Conservation (phyloP, 345 rosid species). For the Acer campestre region DNA sequence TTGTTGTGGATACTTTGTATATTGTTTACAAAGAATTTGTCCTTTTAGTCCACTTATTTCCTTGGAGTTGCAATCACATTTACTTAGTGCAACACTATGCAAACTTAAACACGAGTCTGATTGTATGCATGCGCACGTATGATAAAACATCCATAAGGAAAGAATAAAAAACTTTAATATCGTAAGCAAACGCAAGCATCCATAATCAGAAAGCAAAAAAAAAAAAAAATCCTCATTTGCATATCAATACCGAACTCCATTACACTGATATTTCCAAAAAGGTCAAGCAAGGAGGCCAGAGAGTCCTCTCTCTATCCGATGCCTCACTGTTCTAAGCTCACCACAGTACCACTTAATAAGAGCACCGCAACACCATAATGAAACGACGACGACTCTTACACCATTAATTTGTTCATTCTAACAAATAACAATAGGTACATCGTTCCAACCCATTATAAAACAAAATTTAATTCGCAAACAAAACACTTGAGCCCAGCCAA, state of each 20-base stretch:
- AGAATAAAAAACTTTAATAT: neutral
- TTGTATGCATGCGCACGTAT: neutral
- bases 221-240: slow-evolving; percentile 3
- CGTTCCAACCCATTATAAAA: neutral
- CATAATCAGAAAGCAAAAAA: neutral
- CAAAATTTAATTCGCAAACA: neutral
- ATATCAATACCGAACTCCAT: neutral
- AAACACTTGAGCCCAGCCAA: neutral
- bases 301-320: neutral
- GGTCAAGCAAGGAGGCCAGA: neutral
- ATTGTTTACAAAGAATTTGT: neutral
- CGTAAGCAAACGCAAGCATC: neutral
- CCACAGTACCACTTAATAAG: neutral
- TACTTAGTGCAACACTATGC: neutral
- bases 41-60: neutral
- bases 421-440: slow-evolving; percentile 12
- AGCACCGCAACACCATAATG: neutral
- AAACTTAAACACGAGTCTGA: neutral
- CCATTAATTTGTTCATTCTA: neutral
- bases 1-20: neutral
- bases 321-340: neutral
- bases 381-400: neutral
- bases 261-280: slow-evolving; percentile 2
- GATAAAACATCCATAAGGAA: neutral
- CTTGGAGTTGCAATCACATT: neutral